A percentile compares a stretch with the other conserved stretches of the same genome.
These are phyloP conservation scores for Pistacia atlantica DNA, from an alignment of 345 rosid species.

Conservation along the genomic window DNA sequence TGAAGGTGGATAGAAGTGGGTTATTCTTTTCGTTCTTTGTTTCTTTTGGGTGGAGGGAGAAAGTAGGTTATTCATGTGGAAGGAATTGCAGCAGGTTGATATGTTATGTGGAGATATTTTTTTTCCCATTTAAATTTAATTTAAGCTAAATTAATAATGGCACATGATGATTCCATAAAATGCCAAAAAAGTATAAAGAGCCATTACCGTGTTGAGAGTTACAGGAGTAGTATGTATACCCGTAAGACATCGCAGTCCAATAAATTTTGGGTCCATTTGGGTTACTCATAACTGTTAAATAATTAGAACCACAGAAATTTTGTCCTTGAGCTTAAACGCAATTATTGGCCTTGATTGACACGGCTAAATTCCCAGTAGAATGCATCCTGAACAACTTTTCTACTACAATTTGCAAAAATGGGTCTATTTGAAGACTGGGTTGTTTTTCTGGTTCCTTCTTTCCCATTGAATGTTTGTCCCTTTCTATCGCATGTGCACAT, in stretches of 20 bases:
- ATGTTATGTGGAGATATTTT: neutral
- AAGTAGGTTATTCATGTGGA: slow-evolving; percentile 44
- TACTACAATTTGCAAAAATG: no score
- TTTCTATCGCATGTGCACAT: neutral
- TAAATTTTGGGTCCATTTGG: slow-evolving; percentile 12
- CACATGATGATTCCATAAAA: neutral
- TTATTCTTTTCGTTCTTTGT: neutral
- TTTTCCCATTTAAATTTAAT: neutral
- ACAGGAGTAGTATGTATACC: neutral
- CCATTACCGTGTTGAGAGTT: neutral
- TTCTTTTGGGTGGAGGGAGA: slow-evolving; percentile 2
- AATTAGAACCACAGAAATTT: neutral
- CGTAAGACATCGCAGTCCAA: neutral
- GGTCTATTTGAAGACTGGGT: no score
- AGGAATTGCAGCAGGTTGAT: slow-evolving; percentile 14
- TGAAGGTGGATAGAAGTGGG: slow-evolving; percentile 6
- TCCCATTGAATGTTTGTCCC: neutral
- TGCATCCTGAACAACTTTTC: no score
- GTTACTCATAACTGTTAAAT: neutral
- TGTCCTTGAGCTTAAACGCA: neutral
- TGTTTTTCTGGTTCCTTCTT: neutral
- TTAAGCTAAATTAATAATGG: slow-evolving; percentile 1
- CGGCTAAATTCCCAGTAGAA: neutral
- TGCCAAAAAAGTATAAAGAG: neutral
- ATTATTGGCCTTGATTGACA: neutral